A percentile compares a stretch with the other conserved stretches of the same genome.
phyloP scores from a whole-genome alignment of 768 basidiomycete species.

The Chalciporus piperatus region DNA sequence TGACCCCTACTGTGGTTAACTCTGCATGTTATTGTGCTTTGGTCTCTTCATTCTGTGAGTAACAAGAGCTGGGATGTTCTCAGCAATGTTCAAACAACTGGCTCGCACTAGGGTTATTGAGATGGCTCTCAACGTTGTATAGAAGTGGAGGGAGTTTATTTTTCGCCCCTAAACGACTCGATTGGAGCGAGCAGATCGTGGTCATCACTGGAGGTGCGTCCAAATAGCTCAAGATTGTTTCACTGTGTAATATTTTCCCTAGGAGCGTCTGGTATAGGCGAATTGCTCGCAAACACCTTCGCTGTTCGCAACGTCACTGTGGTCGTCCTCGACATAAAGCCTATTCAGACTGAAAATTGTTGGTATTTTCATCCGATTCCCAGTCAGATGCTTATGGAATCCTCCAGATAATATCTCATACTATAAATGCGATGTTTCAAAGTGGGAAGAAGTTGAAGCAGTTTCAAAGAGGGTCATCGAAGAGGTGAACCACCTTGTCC shows the following conservation, averaged over 20 bases:
- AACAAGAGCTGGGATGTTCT: conserved; percentile 6
- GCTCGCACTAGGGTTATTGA: conserved; percentile 53
- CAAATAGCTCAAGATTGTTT: not conserved
- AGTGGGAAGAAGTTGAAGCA: conserved; percentile 79
- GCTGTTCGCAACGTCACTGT: conserved; percentile 80
- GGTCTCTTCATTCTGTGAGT: conserved; percentile 67
- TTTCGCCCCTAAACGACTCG: conserved; percentile 55
- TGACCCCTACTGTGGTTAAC: conserved; percentile 49
- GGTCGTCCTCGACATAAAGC: conserved; percentile 82
- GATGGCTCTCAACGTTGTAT: conserved; percentile 70
- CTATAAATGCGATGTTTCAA: conserved; percentile 91
- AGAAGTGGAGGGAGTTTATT: conserved; percentile 70
- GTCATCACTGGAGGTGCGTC: conserved; percentile 86
- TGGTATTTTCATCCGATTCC: conserved; percentile 19
- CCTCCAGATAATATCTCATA: conserved; percentile 70
- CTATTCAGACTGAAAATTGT: conserved; percentile 77
- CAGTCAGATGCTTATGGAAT: not conserved
- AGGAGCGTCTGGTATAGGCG: conserved; percentile 91
- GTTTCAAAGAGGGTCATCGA: conserved; percentile 70
- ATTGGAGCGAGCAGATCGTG: conserved; percentile 90
- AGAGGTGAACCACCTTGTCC: conserved; percentile 51
- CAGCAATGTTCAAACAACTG: not conserved
- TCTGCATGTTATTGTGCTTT: conserved; percentile 55
- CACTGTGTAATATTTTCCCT: not conserved
- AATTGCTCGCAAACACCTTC: conserved; percentile 82